Evolutionary conservation across 2,329 filamentous ascomycete species (phyloP).

Genomic region (Colletotrichum zoysiae): DNA sequence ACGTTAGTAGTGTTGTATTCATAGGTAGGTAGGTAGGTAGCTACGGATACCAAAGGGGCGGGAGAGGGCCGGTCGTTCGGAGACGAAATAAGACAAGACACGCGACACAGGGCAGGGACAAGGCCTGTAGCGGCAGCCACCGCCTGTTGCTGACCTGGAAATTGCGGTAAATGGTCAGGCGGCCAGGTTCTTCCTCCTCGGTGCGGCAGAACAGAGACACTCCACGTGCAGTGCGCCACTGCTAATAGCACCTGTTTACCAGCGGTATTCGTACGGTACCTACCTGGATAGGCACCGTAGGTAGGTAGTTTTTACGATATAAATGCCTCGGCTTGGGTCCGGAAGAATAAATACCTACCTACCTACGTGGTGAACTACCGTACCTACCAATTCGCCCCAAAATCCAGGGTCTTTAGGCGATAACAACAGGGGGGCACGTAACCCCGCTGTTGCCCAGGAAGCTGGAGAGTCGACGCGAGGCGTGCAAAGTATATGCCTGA

Average conservation of each 20-base stretch:
- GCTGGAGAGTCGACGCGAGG: constrained; percentile 18
- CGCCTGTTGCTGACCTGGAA: constrained; percentile 15
- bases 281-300: no score
- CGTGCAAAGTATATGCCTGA: background rate
- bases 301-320: no score
- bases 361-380: no score
- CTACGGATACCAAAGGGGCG: background rate
- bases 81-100: background rate
- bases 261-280: no score
- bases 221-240: no score
- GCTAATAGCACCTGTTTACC: no score
- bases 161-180: background rate
- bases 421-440: background rate
- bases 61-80: background rate
- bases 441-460: constrained; percentile 16
- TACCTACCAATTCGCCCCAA: constrained; percentile 23
- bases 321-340: no score
- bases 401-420: constrained; percentile 33
- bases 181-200: no score
- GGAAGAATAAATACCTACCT: background rate
- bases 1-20: no score
- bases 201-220: no score
- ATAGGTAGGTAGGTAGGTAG: no score
- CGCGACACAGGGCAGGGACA: constrained; percentile 5
- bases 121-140: constrained; percentile 1